Evolutionary conservation across 2,329 filamentous ascomycete genomes (phyloP).

Genomic region (Colletotrichum viniferum): DNA sequence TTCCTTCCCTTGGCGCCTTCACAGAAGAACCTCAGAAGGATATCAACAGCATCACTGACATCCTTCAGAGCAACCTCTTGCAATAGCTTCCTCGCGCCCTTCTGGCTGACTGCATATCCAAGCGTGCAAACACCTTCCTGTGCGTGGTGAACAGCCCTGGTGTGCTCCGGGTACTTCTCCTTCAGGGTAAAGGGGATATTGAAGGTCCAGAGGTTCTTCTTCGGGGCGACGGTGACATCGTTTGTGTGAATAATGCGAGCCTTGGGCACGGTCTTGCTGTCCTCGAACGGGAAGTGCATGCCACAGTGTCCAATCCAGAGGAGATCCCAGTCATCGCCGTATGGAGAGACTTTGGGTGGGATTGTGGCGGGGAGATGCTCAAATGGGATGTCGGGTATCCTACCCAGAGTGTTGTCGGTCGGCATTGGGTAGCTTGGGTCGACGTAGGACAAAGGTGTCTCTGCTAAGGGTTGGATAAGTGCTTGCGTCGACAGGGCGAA

Average conservation of each 20-base stretch:
- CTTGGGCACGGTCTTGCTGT: slow-evolving; percentile 26
- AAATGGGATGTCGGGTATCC: slow-evolving; percentile 24
- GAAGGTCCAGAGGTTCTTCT: slow-evolving; percentile 35
- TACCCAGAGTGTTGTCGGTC: neutral
- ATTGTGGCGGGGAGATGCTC: slow-evolving; percentile 22
- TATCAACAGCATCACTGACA: slow-evolving; percentile 44
- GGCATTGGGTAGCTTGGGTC: slow-evolving; percentile 28
- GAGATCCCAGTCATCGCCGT: slow-evolving; percentile 57
- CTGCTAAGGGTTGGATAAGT: slow-evolving; percentile 34
- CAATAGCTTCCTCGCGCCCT: slow-evolving; percentile 46
- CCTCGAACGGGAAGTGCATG: slow-evolving; percentile 31
- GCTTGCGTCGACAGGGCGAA: slow-evolving; percentile 41
- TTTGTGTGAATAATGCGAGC: slow-evolving; percentile 33
- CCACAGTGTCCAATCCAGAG: slow-evolving; percentile 57
- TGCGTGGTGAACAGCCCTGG: slow-evolving; percentile 46
- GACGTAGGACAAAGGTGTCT: slow-evolving; percentile 22
- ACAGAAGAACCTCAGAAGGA: slow-evolving; percentile 51
- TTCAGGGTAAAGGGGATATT: slow-evolving; percentile 39
- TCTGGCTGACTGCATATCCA: slow-evolving; percentile 49
- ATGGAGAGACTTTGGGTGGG: slow-evolving; percentile 38
- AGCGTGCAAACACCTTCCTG: slow-evolving; percentile 43
- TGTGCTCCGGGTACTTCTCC: slow-evolving; percentile 43
- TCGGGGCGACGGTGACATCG: slow-evolving; percentile 40
- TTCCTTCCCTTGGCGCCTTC: slow-evolving; percentile 37
- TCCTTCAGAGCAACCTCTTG: slow-evolving; percentile 46